Evolutionary conservation across 345 rosid species (phyloP), one percentile per base, ranked within the genome.

Genomic region (Eutrema yunnanense): DNA sequence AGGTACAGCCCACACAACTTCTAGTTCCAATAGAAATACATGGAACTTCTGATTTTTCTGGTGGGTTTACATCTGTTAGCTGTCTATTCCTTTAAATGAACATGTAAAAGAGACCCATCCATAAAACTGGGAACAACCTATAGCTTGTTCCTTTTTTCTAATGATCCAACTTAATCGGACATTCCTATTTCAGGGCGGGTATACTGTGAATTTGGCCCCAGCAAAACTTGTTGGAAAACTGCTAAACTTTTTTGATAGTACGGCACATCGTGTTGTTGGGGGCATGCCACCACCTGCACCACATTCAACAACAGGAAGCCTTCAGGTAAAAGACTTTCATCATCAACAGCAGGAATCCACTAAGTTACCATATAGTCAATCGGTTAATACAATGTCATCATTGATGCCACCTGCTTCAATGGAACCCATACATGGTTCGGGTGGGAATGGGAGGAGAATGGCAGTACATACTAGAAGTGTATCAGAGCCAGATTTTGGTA

Each of bases 231-330:
- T 89, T 5, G 90, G 88, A 61, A 83, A 81, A 79, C 73, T 89
- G 75, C 86, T 82, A 41, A 82, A 77, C 66, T 80, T 89, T 77
- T 58, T 89, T 64, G 96, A 87, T 67, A 83, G 84, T 51, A 86
- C 89, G 6, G 89, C 90, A 54, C 82, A 82, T 62, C 89, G 86
- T 75, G 89, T 84, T 78, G 90, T 87, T 79, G 99, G 96, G 10
- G 85, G 86, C 38, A 53, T 69, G 37, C 90, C 96, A 47, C 90
- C 92, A 44, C 82, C 90, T 67, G 81, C 54, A 30, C 89, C 92
- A 71, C 83, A 77, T 34, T 63, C 80, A 60, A 62, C 69, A 26
- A 69, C 76, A 43, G 80, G 82, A 73, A 70, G 38, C 71, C 51
- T 52, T 19, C 84, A 71, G 56, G 60, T 6, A 43, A 78, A 73